These are phyloP conservation scores for Aspergillus sp. DNA, from an alignment of 2,329 filamentous ascomycete species.

Conservation along the genomic window DNA sequence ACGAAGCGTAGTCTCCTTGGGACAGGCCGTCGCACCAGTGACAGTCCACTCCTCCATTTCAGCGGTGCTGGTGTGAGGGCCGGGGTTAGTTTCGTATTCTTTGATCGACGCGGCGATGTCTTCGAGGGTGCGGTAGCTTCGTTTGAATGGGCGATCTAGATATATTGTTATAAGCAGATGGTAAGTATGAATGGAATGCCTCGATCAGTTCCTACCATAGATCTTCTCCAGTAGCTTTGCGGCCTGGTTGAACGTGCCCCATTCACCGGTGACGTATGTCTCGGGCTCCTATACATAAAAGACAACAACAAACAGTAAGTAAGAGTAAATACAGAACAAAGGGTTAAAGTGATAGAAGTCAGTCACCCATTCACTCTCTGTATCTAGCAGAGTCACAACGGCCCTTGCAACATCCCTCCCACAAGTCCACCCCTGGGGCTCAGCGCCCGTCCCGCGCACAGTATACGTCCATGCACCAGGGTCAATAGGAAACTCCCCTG, in stretches of 20 bases:
- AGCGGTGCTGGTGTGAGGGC: neutral
- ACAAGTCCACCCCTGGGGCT: neutral
- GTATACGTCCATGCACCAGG: neutral
- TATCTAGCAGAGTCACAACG: neutral
- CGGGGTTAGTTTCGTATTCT: neutral
- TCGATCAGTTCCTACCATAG: neutral
- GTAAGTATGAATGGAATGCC: too few relatives aligned
- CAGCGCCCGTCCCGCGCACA: neutral
- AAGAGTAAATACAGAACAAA: too few relatives aligned
- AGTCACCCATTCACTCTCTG: neutral
- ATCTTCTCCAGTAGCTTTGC: neutral
- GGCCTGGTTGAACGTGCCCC: conserved; percentile 5
- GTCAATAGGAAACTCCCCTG: conserved; percentile 6
- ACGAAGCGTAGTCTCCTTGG: neutral
- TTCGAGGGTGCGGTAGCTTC: neutral
- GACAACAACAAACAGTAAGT: too few relatives aligned
- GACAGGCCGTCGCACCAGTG: conserved; percentile 1
- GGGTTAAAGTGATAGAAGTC: too few relatives aligned
- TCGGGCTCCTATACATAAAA: neutral
- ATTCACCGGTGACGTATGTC: neutral
- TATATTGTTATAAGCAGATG: too few relatives aligned
- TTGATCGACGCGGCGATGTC: neutral
- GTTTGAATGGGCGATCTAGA: neutral
- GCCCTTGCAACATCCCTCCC: conserved; percentile 5
- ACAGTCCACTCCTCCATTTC: conserved; percentile 1